Percentiles rank a stretch among this genome's conserved stretches.
Evolutionary conservation across 768 basidiomycete genomes (phyloP).

Genomic region (Imleria badia): DNA sequence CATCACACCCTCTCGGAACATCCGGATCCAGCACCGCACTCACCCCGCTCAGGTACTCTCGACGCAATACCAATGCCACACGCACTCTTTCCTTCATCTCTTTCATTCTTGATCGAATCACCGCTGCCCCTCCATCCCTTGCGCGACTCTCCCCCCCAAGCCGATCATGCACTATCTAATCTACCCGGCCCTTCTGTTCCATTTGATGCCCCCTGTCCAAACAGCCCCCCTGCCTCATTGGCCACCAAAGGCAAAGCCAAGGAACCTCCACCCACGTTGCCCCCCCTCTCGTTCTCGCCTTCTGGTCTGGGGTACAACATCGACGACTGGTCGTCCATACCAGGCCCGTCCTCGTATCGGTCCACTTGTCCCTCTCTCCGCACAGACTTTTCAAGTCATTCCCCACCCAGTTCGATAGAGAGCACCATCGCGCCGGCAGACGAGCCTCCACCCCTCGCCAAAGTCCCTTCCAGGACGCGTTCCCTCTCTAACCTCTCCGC

Average conservation of each 20-base stretch:
- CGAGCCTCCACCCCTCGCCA: constrained; percentile 18
- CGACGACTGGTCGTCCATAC: constrained; percentile 37
- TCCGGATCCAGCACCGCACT: constrained; percentile 4
- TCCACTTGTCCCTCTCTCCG: constrained; percentile 40
- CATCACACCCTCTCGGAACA: constrained; percentile 12
- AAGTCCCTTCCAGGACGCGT: constrained; percentile 46
- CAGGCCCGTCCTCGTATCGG: constrained; percentile 36
- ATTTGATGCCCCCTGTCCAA: constrained; percentile 9
- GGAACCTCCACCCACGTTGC: constrained; percentile 56
- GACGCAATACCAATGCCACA: background rate
- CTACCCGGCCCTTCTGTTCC: constrained; percentile 21
- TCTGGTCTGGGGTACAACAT: constrained; percentile 48
- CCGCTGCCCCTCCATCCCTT: background rate
- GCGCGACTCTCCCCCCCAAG: constrained; percentile 6
- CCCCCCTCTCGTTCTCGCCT: constrained; percentile 62
- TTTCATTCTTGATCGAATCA: constrained; percentile 8
- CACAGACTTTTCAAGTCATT: constrained; percentile 27
- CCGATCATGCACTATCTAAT: constrained; percentile 24
- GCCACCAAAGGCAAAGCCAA: constrained; percentile 55
- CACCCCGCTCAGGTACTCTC: background rate
- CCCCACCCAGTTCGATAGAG: constrained; percentile 14
- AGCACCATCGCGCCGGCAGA: constrained; percentile 10
- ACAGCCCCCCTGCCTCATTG: constrained; percentile 26
- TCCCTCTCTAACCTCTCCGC: constrained; percentile 58
- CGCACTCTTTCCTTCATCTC: constrained; percentile 3